phyloP scores from a whole-genome alignment of 75 land plant species.

The Selaginella moellendorffii region DNA sequence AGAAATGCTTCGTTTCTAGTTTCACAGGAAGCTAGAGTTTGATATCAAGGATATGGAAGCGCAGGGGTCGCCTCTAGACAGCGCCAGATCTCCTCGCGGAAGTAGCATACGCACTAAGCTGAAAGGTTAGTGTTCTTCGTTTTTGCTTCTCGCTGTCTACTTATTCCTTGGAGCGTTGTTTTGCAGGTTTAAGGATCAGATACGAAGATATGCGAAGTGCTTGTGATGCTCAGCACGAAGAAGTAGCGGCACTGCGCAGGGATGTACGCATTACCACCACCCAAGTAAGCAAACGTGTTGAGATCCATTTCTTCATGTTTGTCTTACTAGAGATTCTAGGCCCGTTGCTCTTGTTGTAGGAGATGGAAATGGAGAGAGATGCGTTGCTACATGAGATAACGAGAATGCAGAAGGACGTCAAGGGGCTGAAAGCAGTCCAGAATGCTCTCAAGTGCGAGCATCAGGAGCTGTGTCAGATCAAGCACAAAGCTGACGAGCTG shows the following conservation, averaged over 20 bases:
- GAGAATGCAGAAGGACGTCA: not conserved
- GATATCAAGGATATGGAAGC: not conserved
- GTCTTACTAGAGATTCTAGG: not conserved
- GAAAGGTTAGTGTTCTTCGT: not conserved
- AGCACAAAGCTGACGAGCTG: not conserved
- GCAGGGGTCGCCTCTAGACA: not conserved
- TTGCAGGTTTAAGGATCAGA: not conserved
- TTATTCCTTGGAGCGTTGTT: not conserved
- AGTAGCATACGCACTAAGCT: not conserved
- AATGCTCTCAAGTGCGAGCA: not conserved
- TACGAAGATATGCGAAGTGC: not conserved
- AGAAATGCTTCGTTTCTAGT: too few species aligned
- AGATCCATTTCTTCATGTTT: too few species aligned
- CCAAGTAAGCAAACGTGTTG: not conserved
- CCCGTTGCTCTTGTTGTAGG: not conserved
- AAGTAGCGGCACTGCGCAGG: not conserved
- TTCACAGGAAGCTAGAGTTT: not conserved
- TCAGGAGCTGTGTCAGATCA: not conserved
- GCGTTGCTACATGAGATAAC: not conserved
- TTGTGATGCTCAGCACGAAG: not conserved
- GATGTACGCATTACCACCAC: not conserved
- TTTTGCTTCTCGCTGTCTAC: not conserved
- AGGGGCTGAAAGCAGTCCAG: not conserved
- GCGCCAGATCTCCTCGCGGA: not conserved
- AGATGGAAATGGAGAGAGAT: not conserved